Base-by-base conservation (phyloP, 441 rosid genomes). In the Gossypium schwendimanii region DNA sequence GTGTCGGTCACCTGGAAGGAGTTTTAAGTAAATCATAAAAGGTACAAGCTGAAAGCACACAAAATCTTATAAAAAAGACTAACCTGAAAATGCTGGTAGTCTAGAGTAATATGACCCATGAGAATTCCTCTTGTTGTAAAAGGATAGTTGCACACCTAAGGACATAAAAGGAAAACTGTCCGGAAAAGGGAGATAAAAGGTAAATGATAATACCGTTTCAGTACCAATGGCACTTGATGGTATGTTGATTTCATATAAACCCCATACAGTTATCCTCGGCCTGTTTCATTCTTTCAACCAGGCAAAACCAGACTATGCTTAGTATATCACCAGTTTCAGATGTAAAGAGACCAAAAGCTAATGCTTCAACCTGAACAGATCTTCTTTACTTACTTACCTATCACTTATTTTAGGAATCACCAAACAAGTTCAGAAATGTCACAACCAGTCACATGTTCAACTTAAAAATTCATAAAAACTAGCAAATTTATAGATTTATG, bases 71-170 rank as follows among this genome's bases (percentile, higher is more conserved):
- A 73, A 50, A 44, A 36, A 62, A 72, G 75, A 52, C n/a, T 57
- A 59, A 92, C 98, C 97, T 94, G 98, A 82, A 85, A 91, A 73
- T 83, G 75, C 75, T 87, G 87, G 81, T 80, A 88, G 79, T 89
- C 84, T 41, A 86, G 69, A 76, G 76, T 75, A 80, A 94, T 90
- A 76, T 95, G 99, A 36, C 99, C 99, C 97, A 92, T 91, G 60
- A 95, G 85, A 78, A 95, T 89, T 81, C 97, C 98, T 82, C 95
- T 87, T 36, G 99, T 95, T 20, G 98, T 95, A 83, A 91, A 95
- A 75, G 98, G 99, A 77, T 95, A 92, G 84, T 91, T 94, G 88
- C 99, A 87, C 71, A 94, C 84, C 98, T 94, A 79, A 73, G 89
- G 81, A 93, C 86, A 79, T 12, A 75, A 57, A 71, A 52, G 26